phyloP scores from a whole-genome alignment of 768 basidiomycete genomes.

The Pleurotus tuoliensis region DNA sequence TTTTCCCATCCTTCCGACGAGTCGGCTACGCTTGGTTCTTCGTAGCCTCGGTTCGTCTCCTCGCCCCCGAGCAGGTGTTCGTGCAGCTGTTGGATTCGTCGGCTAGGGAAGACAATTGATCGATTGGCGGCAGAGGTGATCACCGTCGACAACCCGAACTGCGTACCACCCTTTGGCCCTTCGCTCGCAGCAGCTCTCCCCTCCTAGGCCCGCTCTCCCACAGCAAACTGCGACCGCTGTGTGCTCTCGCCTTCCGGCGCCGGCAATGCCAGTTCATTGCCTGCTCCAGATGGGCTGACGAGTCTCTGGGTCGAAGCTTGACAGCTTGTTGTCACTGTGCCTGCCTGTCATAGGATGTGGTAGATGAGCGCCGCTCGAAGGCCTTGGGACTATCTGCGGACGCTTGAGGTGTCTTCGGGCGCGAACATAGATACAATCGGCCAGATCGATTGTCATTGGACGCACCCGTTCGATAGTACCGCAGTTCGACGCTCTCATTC shows the following conservation, averaged over 20 bases:
- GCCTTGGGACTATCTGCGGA: neutral
- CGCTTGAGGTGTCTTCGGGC: neutral
- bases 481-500: too few species aligned
- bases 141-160: neutral
- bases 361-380: neutral
- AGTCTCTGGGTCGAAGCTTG: neutral
- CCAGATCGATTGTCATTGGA: neutral
- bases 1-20: slow-evolving; percentile 12
- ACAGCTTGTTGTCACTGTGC: neutral
- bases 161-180: neutral
- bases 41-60: slow-evolving; percentile 12
- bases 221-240: neutral
- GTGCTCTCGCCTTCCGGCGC: neutral
- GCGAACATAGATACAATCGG: neutral
- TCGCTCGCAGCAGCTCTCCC: slow-evolving; percentile 19
- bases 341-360: neutral
- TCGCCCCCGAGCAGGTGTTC: neutral
- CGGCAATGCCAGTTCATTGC: neutral
- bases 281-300: neutral
- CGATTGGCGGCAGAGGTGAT: slow-evolving; percentile 21
- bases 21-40: slow-evolving; percentile 2
- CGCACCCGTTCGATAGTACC: too few species aligned
- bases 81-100: slow-evolving; percentile 11
- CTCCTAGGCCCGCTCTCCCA: slow-evolving; percentile 14
- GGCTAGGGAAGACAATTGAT: slow-evolving; percentile 20